Evolutionary conservation across 2,329 filamentous ascomycete species (phyloP), one percentile per base, ranked within the genome.

Genomic region (Monilinia polystroma): DNA sequence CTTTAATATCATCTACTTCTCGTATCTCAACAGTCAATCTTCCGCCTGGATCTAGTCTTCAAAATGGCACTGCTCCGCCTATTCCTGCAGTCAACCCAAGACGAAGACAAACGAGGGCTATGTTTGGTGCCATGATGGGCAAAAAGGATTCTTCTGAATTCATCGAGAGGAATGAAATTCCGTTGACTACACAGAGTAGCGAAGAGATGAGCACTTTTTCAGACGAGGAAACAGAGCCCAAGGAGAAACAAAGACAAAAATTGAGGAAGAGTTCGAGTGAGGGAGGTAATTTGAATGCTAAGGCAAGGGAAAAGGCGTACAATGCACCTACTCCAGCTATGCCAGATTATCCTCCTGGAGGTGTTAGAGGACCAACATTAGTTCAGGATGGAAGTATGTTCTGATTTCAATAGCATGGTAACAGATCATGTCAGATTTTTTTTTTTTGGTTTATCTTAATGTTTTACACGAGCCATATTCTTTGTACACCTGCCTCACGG

Each of bases 161-260:
- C 45, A 56, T 70, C 14, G 72, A 73, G 32, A 56, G 70, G 20
- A 67, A 71, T 60, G 64, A 68, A 8, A 65, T 75, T 41, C 71
- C 72, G n/a, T 64, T 68, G n/a, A 71, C 72, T 14, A 73, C 73
- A 49, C 71, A 73, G 56, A 75, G 72, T 35, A 73, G 69, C 1
- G 75, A 76, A 62, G 75, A 76, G 51, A 73, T 73, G 70, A 75
- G 73, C 67, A 75, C 72, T 0, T 76, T 76, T 68, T 76, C 75
- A 18, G 75, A 76, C 35, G 75, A 76, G 63, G 72, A 76, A 12
- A 49, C 67, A 3, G 73, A 71, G 47, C 68, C 73, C n/a, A 72
- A 67, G 63, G 57, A 60, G 7, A 60, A 59, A 52, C 23, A 51
- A 18, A 68, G 70, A 23, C 68, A 70, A 63, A 73, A 71, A 66